phyloP scores from a whole-genome alignment of 345 rosid species.

The Acer campestre region DNA sequence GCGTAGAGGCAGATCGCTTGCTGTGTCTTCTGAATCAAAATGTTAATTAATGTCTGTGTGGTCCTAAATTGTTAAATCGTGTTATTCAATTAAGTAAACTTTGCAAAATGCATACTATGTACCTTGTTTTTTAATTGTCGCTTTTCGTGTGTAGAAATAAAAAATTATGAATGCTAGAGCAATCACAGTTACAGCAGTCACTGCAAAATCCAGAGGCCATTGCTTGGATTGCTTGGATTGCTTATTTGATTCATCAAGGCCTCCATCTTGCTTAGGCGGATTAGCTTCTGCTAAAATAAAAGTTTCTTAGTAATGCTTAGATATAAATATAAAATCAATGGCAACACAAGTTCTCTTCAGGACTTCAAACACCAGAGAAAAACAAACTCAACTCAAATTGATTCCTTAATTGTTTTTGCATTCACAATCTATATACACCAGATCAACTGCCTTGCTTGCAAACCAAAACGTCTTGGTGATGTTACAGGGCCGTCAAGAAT shows the following conservation, averaged over 20 bases:
- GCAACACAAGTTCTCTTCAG: background rate
- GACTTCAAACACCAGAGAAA: background rate
- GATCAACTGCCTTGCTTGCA: background rate
- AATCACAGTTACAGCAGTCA: conserved; percentile 1
- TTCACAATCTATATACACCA: background rate
- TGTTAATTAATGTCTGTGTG: background rate
- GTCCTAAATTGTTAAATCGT: background rate
- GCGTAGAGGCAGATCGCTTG: conserved; percentile 18
- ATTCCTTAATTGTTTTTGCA: background rate
- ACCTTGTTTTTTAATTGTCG: conserved; percentile 26
- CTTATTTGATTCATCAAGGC: background rate
- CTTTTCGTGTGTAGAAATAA: conserved; percentile 15
- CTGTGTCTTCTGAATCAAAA: conserved; percentile 23
- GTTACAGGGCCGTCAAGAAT: too few relatives aligned
- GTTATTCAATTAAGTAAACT: background rate
- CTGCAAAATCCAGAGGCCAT: conserved; percentile 20
- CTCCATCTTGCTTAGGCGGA: background rate
- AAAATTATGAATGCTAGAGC: conserved; percentile 7
- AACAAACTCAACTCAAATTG: background rate
- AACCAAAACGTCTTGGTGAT: too few relatives aligned
- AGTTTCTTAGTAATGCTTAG: background rate
- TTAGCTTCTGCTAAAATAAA: background rate
- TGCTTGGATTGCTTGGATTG: background rate
- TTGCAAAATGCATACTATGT: background rate
- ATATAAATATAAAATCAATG: background rate